Evolutionary conservation across 2,329 filamentous ascomycete genomes (phyloP).

Genomic region (Onygenales sp.): DNA sequence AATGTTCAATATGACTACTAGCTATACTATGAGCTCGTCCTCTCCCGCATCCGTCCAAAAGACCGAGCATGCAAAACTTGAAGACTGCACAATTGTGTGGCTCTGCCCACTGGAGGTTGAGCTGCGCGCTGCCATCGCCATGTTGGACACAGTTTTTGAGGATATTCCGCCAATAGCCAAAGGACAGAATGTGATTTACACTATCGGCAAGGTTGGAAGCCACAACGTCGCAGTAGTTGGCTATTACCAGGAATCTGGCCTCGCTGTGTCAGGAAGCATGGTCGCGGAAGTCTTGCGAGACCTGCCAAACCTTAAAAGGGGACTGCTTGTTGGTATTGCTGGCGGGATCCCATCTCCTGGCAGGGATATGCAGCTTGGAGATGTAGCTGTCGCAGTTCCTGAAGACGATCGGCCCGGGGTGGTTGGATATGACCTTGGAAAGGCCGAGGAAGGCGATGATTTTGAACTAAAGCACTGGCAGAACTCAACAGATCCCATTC

Average conservation of each 20-base stretch:
- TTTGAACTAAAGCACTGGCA: slow-evolving; percentile 11
- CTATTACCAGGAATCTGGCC: slow-evolving; percentile 8
- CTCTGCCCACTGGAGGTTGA: slow-evolving; percentile 9
- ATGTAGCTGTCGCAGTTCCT: slow-evolving; percentile 7
- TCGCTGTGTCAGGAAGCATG: slow-evolving; percentile 6
- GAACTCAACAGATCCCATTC: background rate
- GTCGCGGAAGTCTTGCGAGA: slow-evolving; percentile 7
- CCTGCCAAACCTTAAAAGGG: slow-evolving; percentile 10
- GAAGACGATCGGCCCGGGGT: background rate
- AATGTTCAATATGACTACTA: no score
- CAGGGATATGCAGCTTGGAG: slow-evolving; percentile 12
- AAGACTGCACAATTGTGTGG: slow-evolving; percentile 3
- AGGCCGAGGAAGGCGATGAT: background rate
- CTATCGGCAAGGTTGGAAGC: slow-evolving; percentile 7
- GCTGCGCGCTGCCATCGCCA: slow-evolving; percentile 6
- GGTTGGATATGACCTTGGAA: background rate
- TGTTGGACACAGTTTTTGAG: slow-evolving; percentile 11
- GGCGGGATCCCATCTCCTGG: slow-evolving; percentile 9
- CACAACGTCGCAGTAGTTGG: slow-evolving; percentile 13
- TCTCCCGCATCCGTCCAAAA: no score
- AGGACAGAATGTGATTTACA: slow-evolving; percentile 10
- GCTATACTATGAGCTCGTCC: no score
- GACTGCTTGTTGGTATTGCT: slow-evolving; percentile 13
- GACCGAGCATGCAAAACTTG: background rate
- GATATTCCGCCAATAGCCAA: background rate